phyloP scores from a whole-genome alignment of 495 filamentous ascomycete genomes.

The Penicillium riverlandense region DNA sequence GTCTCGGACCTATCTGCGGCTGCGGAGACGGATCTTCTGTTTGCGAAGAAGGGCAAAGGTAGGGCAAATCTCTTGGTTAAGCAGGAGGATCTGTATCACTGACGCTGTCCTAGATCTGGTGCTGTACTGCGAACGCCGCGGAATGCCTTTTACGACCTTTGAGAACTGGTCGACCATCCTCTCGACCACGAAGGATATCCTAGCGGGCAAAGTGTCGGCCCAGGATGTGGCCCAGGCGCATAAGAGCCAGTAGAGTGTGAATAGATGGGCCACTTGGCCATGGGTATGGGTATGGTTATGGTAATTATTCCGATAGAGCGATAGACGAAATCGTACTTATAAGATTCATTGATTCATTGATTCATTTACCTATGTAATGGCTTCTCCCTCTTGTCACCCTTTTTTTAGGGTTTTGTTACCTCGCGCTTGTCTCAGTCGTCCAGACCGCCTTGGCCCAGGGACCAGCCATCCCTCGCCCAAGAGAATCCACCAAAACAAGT shows the following conservation, averaged over 20 bases:
- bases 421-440: no score
- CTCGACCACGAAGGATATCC: slow-evolving; percentile 65
- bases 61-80: slow-evolving; percentile 4
- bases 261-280: no score
- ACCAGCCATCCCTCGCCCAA: slow-evolving; percentile 1
- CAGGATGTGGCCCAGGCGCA: slow-evolving; percentile 21
- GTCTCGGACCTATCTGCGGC: slow-evolving; percentile 86
- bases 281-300: no score
- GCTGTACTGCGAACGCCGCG: slow-evolving; percentile 68
- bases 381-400: no score
- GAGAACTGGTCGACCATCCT: slow-evolving; percentile 71
- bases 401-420: no score
- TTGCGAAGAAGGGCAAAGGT: slow-evolving; percentile 88
- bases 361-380: no score
- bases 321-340: slow-evolving; percentile 1
- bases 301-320: background rate
- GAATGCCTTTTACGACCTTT: slow-evolving; percentile 76
- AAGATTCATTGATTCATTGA: background rate
- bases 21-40: slow-evolving; percentile 79
- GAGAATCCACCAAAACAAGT: slow-evolving; percentile 11
- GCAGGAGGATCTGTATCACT: background rate
- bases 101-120: slow-evolving; percentile 56
- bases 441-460: slow-evolving; percentile 14
- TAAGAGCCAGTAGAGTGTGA: slow-evolving; percentile 6
- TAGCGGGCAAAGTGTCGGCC: slow-evolving; percentile 44